A percentile compares a stretch with the other conserved stretches of the same genome.
Evolutionary conservation across 2,329 filamentous ascomycete species (phyloP).

Genomic region (Cadophora malorum): DNA sequence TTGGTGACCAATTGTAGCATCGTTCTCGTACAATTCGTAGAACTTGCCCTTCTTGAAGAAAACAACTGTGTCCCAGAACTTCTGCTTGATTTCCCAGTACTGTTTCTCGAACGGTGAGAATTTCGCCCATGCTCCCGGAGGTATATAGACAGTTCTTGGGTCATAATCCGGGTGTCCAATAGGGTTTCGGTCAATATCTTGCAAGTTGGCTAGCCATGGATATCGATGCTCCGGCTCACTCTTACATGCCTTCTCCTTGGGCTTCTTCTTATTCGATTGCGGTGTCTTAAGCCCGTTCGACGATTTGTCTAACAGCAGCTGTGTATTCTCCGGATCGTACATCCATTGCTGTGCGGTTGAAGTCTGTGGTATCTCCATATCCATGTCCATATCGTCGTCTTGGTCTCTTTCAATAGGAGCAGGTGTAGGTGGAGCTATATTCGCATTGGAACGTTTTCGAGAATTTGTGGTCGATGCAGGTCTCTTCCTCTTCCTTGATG

Average conservation of each 20-base stretch:
- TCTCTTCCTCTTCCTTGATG: slow-evolving; percentile 73
- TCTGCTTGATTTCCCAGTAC: slow-evolving; percentile 99
- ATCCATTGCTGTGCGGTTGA: slow-evolving; percentile 87
- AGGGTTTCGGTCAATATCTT: slow-evolving; percentile 83
- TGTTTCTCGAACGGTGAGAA: slow-evolving; percentile 97
- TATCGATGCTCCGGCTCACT: slow-evolving; percentile 88
- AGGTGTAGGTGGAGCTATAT: slow-evolving; percentile 57
- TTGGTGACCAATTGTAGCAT: slow-evolving; percentile 95
- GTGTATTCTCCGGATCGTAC: slow-evolving; percentile 66
- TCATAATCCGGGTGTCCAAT: slow-evolving; percentile 87
- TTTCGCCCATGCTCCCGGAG: slow-evolving; percentile 76
- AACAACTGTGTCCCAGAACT: slow-evolving; percentile 95
- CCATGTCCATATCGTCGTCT: slow-evolving; percentile 60
- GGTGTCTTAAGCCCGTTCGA: slow-evolving; percentile 48
- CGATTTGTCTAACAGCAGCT: slow-evolving; percentile 56
- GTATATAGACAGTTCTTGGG: slow-evolving; percentile 88
- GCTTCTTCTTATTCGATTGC: slow-evolving; percentile 44
- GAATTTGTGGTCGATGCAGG: slow-evolving; percentile 56
- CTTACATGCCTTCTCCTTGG: slow-evolving; percentile 73
- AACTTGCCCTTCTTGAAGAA: slow-evolving; percentile 99
- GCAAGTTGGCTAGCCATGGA: slow-evolving; percentile 84
- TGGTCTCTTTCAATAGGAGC: slow-evolving; percentile 49
- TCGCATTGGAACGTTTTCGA: slow-evolving; percentile 63
- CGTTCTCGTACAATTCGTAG: slow-evolving; percentile 97
- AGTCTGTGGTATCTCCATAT: slow-evolving; percentile 62